Conservation (phyloP, 2,329 filamentous ascomycete genomes). For the Fusarium xylarioides region DNA sequence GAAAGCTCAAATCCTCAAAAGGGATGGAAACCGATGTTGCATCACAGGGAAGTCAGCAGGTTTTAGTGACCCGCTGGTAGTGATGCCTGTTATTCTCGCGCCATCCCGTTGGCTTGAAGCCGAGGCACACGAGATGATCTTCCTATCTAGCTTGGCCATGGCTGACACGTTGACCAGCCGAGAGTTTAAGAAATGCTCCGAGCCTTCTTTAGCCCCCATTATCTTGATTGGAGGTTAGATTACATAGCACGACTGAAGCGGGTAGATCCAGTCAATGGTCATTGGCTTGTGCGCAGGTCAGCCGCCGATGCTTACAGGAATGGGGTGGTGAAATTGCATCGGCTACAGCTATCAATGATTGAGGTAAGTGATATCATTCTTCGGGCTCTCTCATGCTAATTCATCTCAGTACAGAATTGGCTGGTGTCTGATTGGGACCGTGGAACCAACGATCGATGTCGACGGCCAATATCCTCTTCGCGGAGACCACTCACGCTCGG, state of each 20-base stretch:
- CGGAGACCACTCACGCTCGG: neutral
- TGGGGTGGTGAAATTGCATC: neutral
- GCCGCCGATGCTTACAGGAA: neutral
- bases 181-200: neutral
- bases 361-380: neutral
- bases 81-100: neutral
- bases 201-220: neutral
- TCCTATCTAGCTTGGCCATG: neutral
- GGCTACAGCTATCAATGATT: neutral
- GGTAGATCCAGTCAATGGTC: neutral
- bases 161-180: neutral
- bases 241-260: no score
- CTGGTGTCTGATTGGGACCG: neutral
- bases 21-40: neutral
- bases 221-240: neutral
- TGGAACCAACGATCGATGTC: neutral
- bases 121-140: neutral
- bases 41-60: neutral
- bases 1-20: neutral
- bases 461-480: neutral
- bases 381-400: no score
- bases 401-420: neutral
- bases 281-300: neutral
- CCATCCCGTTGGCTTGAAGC: neutral
- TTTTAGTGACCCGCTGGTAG: neutral